phyloP scores from a whole-genome alignment of 164 flowering plant species.

The Stephania cephalantha region DNA sequence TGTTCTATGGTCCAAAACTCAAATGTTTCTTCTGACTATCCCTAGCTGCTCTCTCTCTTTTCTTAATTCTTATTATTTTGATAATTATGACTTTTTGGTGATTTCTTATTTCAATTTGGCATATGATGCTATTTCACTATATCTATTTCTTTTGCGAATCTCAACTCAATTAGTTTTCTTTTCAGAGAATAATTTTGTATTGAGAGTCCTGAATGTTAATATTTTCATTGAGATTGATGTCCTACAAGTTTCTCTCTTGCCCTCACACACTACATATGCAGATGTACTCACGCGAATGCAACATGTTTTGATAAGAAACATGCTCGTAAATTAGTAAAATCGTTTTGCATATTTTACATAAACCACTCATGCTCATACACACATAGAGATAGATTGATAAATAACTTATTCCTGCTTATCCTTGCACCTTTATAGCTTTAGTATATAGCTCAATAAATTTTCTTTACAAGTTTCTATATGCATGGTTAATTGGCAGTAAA shows the following conservation, averaged over 20 bases:
- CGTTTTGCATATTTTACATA: no score
- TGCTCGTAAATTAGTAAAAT: no score
- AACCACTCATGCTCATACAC: no score
- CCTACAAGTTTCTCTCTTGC: neutral
- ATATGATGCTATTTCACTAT: neutral
- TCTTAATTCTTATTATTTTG: neutral
- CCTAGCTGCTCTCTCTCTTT: neutral
- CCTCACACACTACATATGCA: no score
- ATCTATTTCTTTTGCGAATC: neutral
- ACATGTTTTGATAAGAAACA: no score
- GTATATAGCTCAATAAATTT: neutral
- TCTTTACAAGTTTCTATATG: neutral
- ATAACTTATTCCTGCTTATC: neutral
- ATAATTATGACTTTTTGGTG: neutral
- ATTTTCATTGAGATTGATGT: neutral
- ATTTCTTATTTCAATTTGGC: neutral
- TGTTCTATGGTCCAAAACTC: neutral
- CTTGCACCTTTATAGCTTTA: neutral
- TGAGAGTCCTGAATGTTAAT: neutral
- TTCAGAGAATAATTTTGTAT: neutral
- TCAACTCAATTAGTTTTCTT: neutral
- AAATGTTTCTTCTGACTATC: neutral
- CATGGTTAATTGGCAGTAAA: constrained; percentile 44
- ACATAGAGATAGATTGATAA: no score
- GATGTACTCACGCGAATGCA: no score